phyloP scores from a whole-genome alignment of 2,329 filamentous ascomycete species.

The Huntiella savannae region DNA sequence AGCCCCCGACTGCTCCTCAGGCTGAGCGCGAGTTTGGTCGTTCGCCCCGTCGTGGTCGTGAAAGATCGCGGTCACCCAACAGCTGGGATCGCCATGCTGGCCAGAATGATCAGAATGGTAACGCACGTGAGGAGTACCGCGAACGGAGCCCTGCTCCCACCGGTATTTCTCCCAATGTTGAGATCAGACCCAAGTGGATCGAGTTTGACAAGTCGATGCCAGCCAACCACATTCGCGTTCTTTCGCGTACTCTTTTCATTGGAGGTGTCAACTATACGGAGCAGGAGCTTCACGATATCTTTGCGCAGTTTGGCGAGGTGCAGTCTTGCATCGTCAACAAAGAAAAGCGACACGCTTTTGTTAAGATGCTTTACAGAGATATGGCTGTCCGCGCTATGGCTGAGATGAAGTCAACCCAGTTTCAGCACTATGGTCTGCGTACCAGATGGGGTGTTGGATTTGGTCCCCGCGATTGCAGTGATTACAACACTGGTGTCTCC shows the following conservation, averaged over 20 bases:
- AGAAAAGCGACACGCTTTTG: conserved; percentile 94
- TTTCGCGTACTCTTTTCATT: conserved; percentile 89
- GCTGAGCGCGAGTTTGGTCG: conserved; percentile 22
- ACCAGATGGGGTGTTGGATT: conserved; percentile 97
- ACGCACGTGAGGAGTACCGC: conserved; percentile 45
- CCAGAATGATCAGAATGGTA: conserved; percentile 18
- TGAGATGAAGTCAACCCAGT: conserved; percentile 53
- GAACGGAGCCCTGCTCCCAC: conserved; percentile 33
- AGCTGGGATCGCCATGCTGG: not conserved
- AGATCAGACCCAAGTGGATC: conserved; percentile 33
- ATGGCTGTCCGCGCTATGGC: conserved; percentile 72
- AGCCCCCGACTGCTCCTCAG: conserved; percentile 9
- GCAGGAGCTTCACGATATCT: conserved; percentile 61
- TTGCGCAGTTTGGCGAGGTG: conserved; percentile 65
- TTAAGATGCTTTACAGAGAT: conserved; percentile 86
- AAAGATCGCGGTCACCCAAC: conserved; percentile 47
- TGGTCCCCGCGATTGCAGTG: conserved; percentile 88
- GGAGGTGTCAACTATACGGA: conserved; percentile 83
- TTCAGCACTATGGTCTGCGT: conserved; percentile 53
- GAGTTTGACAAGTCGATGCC: conserved; percentile 60
- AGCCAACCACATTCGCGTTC: conserved; percentile 65
- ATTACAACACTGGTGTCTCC: conserved; percentile 82
- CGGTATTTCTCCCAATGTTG: conserved; percentile 15
- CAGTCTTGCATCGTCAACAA: conserved; percentile 97
- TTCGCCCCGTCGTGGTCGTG: conserved; percentile 38